Evolutionary conservation across 1,284 basidiomycete species (phyloP).

Genomic region (Tylopilus sp.): DNA sequence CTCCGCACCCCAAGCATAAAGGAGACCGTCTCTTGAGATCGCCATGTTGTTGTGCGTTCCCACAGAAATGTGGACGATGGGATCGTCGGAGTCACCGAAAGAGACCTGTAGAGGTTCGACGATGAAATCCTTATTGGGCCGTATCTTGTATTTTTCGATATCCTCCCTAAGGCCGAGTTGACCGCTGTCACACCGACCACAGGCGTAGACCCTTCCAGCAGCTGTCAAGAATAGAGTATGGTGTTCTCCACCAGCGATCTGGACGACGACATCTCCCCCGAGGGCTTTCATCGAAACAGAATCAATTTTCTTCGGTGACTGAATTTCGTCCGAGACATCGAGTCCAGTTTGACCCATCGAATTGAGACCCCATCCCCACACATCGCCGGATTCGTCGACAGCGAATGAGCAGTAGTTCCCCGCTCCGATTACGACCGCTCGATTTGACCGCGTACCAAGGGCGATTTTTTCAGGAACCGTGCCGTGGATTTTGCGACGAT

Average conservation of each 20-base stretch:
- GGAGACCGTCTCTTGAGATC: constrained; percentile 70
- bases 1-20: constrained; percentile 87
- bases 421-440: constrained; percentile 74
- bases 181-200: constrained; percentile 73
- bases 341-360: constrained; percentile 68
- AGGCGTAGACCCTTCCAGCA: constrained; percentile 80
- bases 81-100: constrained; percentile 65
- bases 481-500: constrained; percentile 81
- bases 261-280: constrained; percentile 62
- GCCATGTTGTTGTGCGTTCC: constrained; percentile 85
- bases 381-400: constrained; percentile 74
- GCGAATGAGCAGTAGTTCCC: constrained; percentile 89
- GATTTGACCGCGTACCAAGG: constrained; percentile 63
- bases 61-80: constrained; percentile 69
- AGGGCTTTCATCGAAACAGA: constrained; percentile 66
- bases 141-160: constrained; percentile 51
- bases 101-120: constrained; percentile 60
- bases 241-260: constrained; percentile 77
- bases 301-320: constrained; percentile 66
- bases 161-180: constrained; percentile 75
- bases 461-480: constrained; percentile 78
- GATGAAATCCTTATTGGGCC: constrained; percentile 51
- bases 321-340: constrained; percentile 48
- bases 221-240: constrained; percentile 86
- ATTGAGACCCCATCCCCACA: constrained; percentile 93